Evolutionary conservation across 208 protist species (phyloP), one percentile per base, ranked within the genome.

Genomic region (Leishmania turanica): DNA sequence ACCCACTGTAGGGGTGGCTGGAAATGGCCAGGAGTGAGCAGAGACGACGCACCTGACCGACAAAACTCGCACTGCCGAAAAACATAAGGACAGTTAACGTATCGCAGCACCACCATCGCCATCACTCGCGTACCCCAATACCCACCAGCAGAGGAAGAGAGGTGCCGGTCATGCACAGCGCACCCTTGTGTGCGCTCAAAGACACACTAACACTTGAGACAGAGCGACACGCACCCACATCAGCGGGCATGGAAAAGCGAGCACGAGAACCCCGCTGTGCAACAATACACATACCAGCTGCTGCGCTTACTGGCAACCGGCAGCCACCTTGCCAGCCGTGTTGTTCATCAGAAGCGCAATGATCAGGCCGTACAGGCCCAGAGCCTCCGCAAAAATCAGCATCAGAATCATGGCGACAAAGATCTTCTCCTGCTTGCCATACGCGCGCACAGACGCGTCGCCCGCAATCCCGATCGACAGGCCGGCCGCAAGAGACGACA

Each of bases 401-500:
- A 75, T 81, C 19, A 81, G 51, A 91, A 99, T 99, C 99, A 99
- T 99, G 71, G 95, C 97, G 56, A 99, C 98, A 90, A 99, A 99
- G 37, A 99, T 96, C 87, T 97, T 98, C 76, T 99, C 98, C 89
- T 99, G 97, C 87, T 98, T 94, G 64, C 91, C 95, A 75, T 96
- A 97, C 51, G 95, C 94, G 73, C 94, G 89, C 74, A 90, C 92
- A 66, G 93, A 94, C 84, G 99, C 95, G 87, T 99, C 99, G 87
- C 99, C 99, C 73, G 99, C 99, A 91, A 99, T 99, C 74, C 99
- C 99, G 91, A 99, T 99, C 66, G 99, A 97, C 54, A 99, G 96
- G 75, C 99, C 99, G 54, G 99, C 98, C 66, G 98, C 98, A n/a
- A 99, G 91, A 54, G 97, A 96, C 62, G 94, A 92, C 31, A 99